These are phyloP conservation scores for Thyridium curvatum DNA, from an alignment of 2,329 filamentous ascomycete genomes.

Conservation along the genomic window DNA sequence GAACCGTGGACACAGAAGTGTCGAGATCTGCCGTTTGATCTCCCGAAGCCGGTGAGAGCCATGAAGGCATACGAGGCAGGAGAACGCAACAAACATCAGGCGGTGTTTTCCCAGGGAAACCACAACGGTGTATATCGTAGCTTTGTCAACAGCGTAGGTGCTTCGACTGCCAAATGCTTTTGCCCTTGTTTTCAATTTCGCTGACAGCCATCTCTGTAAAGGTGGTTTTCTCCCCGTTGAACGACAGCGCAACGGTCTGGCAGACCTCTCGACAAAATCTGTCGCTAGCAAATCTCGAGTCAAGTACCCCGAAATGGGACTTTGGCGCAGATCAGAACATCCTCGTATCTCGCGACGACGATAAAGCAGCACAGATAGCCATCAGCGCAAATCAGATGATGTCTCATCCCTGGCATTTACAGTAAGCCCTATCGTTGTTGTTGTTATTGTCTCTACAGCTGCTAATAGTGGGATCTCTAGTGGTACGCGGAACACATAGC, in stretches of 20 bases:
- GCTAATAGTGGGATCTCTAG: no score
- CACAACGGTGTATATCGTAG: constrained; percentile 25
- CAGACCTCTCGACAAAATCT: not conserved
- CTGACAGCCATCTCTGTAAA: no score
- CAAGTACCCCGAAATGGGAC: constrained; percentile 12
- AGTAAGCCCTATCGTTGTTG: constrained; percentile 16
- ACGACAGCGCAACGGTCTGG: constrained; percentile 5
- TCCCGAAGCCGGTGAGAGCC: constrained; percentile 21
- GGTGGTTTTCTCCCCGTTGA: not conserved
- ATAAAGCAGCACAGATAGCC: constrained; percentile 24
- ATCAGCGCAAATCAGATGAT: constrained; percentile 30
- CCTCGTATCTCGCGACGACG: constrained; percentile 22
- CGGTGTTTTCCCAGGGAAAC: constrained; percentile 27
- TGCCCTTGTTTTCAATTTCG: no score
- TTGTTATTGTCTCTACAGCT: no score
- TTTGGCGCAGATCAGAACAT: constrained; percentile 28
- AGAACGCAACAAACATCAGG: constrained; percentile 21
- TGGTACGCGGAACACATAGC: no score
- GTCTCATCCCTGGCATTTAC: constrained; percentile 32
- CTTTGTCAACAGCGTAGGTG: constrained; percentile 25
- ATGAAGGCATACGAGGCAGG: constrained; percentile 19
- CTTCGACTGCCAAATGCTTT: no score
- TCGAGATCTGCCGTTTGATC: constrained; percentile 26
- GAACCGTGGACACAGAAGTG: constrained; percentile 22
- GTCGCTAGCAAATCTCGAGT: not conserved